Conservation (phyloP, 495 filamentous ascomycete genomes). For the Penicillium subrubescens region DNA sequence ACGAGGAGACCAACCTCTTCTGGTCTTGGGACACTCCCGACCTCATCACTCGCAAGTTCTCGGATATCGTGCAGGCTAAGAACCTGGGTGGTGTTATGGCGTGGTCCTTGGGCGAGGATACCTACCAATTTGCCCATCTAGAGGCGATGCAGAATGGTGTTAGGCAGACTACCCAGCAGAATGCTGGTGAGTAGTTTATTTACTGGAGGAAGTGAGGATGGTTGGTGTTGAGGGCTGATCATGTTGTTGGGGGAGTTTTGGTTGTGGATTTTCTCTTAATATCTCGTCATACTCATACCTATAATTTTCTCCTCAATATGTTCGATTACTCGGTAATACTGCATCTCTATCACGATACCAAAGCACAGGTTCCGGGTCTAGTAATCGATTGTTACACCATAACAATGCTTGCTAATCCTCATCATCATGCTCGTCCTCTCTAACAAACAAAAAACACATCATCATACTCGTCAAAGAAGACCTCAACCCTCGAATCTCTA, state of each 20-base stretch:
- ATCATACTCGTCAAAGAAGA: neutral
- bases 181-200: neutral
- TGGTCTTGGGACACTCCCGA: conserved; percentile 76
- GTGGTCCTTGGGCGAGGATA: conserved; percentile 76
- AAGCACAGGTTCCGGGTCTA: too few species aligned
- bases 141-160: conserved; percentile 56
- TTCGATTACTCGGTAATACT: too few species aligned
- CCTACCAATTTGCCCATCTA: conserved; percentile 58
- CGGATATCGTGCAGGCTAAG: conserved; percentile 57
- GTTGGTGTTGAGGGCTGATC: neutral
- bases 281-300: too few species aligned
- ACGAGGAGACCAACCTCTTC: conserved; percentile 59
- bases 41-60: conserved; percentile 64
- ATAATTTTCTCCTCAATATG: too few species aligned
- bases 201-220: neutral
- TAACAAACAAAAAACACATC: neutral
- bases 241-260: neutral
- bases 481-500: neutral
- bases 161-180: neutral
- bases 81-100: conserved; percentile 70
- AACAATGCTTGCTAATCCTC: neutral
- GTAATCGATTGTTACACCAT: neutral
- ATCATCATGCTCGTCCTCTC: neutral
- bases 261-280: neutral
- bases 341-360: neutral